A percentile compares a stretch with the other conserved stretches of the same genome.
These are phyloP conservation scores for Alternaria novae-zelandiae DNA, from an alignment of 2,329 filamentous ascomycete genomes.

Conservation along the genomic window DNA sequence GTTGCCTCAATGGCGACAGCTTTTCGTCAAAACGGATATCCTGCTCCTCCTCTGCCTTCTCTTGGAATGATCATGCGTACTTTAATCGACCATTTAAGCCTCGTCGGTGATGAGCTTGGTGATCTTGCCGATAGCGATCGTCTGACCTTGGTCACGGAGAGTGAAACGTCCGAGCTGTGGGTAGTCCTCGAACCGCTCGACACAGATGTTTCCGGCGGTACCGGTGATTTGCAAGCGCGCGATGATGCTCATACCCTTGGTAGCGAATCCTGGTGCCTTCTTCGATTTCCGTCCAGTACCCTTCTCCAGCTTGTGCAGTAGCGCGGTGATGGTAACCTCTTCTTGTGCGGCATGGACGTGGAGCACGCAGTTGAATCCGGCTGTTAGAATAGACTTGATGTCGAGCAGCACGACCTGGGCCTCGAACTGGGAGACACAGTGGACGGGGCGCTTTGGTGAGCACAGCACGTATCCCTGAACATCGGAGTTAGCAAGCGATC, in stretches of 20 bases:
- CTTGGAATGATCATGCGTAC: background rate
- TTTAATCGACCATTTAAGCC: slow-evolving; percentile 12
- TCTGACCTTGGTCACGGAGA: slow-evolving; percentile 76
- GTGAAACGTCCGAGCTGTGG: slow-evolving; percentile 64
- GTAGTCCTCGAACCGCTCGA: slow-evolving; percentile 95
- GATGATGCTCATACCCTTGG: slow-evolving; percentile 82
- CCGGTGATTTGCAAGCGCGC: slow-evolving; percentile 87
- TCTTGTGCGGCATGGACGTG: slow-evolving; percentile 98
- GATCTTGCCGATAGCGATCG: slow-evolving; percentile 99
- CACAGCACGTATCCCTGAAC: slow-evolving; percentile 81
- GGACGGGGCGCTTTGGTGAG: slow-evolving; percentile 89
- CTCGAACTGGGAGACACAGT: slow-evolving; percentile 88
- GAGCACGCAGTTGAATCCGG: slow-evolving; percentile 96
- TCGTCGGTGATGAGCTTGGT: slow-evolving; percentile 74
- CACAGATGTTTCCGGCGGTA: slow-evolving; percentile 84
- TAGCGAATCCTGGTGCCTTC: slow-evolving; percentile 88
- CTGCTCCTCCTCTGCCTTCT: background rate
- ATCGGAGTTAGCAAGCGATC: background rate
- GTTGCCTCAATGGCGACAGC: background rate
- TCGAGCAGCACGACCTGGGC: slow-evolving; percentile 96
- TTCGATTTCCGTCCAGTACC: slow-evolving; percentile 94
- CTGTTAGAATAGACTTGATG: slow-evolving; percentile 89
- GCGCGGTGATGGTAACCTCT: slow-evolving; percentile 87
- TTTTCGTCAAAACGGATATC: background rate
- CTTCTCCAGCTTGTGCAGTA: slow-evolving; percentile 95